Evolutionary conservation across 2,329 filamentous ascomycete species (phyloP).

Genomic region (Venturia aucupariae): DNA sequence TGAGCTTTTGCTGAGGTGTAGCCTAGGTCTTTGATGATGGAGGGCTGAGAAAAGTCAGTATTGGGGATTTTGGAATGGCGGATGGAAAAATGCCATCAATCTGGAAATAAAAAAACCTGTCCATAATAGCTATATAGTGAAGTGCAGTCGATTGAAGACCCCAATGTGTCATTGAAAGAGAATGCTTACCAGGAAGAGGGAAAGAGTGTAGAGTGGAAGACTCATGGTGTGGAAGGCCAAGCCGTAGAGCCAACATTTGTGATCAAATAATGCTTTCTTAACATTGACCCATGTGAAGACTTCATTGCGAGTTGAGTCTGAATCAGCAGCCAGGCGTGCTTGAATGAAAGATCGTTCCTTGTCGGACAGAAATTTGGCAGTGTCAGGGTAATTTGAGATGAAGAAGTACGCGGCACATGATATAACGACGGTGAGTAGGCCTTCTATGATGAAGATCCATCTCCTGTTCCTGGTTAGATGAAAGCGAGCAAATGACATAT

Average conservation of each 20-base stretch:
- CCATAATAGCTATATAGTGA: no score
- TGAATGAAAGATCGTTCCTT: constrained; percentile 48
- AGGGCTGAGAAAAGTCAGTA: constrained; percentile 32
- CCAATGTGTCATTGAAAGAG: not conserved
- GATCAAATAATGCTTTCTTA: constrained; percentile 44
- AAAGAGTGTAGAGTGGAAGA: constrained; percentile 53
- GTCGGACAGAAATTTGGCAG: constrained; percentile 47
- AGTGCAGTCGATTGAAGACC: no score
- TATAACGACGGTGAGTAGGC: constrained; percentile 14
- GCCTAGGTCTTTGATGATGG: constrained; percentile 47
- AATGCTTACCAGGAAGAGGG: constrained; percentile 40
- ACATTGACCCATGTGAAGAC: constrained; percentile 10
- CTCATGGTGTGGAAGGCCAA: constrained; percentile 51
- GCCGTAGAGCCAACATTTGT: constrained; percentile 57
- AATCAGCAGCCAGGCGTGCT: constrained; percentile 40
- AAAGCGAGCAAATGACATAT: not conserved
- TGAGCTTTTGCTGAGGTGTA: constrained; percentile 48
- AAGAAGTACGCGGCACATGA: constrained; percentile 12
- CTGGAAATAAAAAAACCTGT: no score
- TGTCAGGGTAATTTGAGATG: constrained; percentile 45
- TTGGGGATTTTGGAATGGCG: not conserved
- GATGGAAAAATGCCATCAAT: no score
- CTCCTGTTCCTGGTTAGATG: not conserved
- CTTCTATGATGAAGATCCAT: constrained; percentile 18
- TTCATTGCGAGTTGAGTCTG: constrained; percentile 7